Base-by-base conservation (phyloP, 495 filamentous ascomycete genomes). In the Neurospora hispaniola region DNA sequence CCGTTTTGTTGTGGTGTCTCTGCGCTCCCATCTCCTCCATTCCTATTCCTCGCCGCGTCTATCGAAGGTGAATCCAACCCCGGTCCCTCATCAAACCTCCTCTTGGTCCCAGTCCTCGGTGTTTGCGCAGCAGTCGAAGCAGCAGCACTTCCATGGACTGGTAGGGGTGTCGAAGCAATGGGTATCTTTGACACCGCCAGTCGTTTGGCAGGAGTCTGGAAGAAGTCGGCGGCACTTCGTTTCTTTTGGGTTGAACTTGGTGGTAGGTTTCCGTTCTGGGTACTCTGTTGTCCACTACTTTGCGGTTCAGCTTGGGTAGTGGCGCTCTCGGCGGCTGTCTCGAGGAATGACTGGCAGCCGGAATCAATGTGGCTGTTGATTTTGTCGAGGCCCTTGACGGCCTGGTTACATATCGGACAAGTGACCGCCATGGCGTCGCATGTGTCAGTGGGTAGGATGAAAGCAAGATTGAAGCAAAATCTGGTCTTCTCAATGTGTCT, bases 291-390 rank as follows among this genome's bases (percentile, higher is more conserved):
- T 81, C 20, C 83, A 79, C 42, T 80, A 73, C 20, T 80, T 76
- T 16, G 82, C 78, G 18, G 79, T 75, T 3, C 69, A 71, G 11
- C 76, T 66, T 42, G 75, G 73, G 27, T 46, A 23, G 2, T 62
- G 70, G 73, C 39, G 7, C 66, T 75, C 10, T 80, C 74, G 48
- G 74, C 42, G 70, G 70, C 42, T 38, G 71, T 76, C 79, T 75
- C 42, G 86, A 84, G 46, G 73, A 89, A 89, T 20, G 80, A 83
- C 76, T 89, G 81, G 81, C 96, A 98, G 76, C 88, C 87, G 18
- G 92, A 94, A 80, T 99, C 96, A 75, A 99, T 89, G 79, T 99
- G 96, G 69, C 87, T 85, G 80, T 99, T 99, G 83, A 99, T 99
- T 27, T 66, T 66, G 73, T 92, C 88, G 71, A 83, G 76, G 71